Evolutionary conservation across 169 alveolate genomes (phyloP), one percentile per base, ranked within the genome.

Genomic region (Perkinsus olseni): DNA sequence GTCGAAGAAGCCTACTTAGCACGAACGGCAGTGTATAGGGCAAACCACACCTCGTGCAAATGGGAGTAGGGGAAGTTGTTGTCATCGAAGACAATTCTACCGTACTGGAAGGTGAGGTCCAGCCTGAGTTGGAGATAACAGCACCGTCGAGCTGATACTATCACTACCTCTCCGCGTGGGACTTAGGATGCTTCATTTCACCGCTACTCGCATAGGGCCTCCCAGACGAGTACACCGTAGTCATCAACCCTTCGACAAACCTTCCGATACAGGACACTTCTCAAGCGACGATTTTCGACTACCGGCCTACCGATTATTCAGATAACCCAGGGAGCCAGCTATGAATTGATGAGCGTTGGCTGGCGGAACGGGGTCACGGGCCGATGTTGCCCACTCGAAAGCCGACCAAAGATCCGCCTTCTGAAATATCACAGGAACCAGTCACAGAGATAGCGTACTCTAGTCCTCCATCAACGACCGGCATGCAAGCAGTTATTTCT

Each of bases 371-470:
- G 82, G 82, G 34, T 62, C 82, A 0, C 82, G 28, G 34, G 82
- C 82, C 8, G 82, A 62, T 13, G 82, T 62, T 0, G 82, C 34
- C 82, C 82, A 62, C 82, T 28, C 82, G 82, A 62, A 62, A 3
- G 82, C 82, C 82, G 82, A 62, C 82, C 82, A 62, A 62, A 62
- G 82, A 62, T 62, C 82, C 82, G 82, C 82, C 34, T 62, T 62
- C 82, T 62, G 82, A 62, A 24, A 3, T 6, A 62, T 6, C 17
- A 24, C 31, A 3, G 34, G 31, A 1, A 62, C 31, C 37, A 62
- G 31, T 62, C 82, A 62, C 82, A 28, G 37, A 8, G 11, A 40
- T 6, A 40, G 50, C 3, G 50, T 3, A 40, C 3, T 40, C 3
- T 3, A 40, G 11, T 6, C 11, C 50, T 40, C 50, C 3, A 40